phyloP scores from a whole-genome alignment of 2,329 filamentous ascomycete genomes.

The Incumbomyces lentus region DNA sequence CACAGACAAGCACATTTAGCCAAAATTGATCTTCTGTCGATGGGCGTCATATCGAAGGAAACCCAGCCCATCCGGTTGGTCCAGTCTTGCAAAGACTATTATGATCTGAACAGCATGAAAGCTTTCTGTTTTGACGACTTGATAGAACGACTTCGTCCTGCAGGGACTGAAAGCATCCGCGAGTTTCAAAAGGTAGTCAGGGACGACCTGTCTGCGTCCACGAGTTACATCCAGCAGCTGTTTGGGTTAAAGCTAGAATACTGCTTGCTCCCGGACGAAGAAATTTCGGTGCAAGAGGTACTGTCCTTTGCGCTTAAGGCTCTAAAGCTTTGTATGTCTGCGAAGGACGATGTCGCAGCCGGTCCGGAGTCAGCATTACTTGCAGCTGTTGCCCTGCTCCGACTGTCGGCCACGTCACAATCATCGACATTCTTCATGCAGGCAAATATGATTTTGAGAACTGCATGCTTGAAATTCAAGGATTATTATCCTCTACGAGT shows the following conservation, averaged over 20 bases:
- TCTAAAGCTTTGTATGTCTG: conserved; percentile 9
- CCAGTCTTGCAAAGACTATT: conserved; percentile 30
- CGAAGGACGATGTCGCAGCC: conserved; percentile 3
- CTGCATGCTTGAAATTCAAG: conserved; percentile 27
- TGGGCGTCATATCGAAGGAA: conserved; percentile 22
- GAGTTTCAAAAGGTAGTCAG: not conserved
- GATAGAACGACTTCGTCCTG: conserved; percentile 19
- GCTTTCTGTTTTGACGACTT: conserved; percentile 38
- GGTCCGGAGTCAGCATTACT: conserved; percentile 16
- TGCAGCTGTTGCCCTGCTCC: conserved; percentile 14
- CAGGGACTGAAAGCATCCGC: conserved; percentile 20
- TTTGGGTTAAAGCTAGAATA: conserved; percentile 16
- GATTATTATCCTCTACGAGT: conserved; percentile 38
- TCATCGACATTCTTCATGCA: conserved; percentile 5
- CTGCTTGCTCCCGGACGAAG: conserved; percentile 2
- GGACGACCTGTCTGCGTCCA: not conserved
- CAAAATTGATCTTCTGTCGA: conserved; percentile 24
- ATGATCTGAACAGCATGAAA: conserved; percentile 31
- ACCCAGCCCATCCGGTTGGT: conserved; percentile 26
- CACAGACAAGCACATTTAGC: conserved; percentile 35
- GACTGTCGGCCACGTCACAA: not conserved
- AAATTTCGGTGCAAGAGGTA: conserved; percentile 3
- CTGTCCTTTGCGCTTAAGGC: conserved; percentile 10
- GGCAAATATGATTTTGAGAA: conserved; percentile 14
- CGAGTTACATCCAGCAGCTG: not conserved